Evolutionary conservation across 2,329 filamentous ascomycete species (phyloP).

Genomic region (Trematosphaeria pertusa): DNA sequence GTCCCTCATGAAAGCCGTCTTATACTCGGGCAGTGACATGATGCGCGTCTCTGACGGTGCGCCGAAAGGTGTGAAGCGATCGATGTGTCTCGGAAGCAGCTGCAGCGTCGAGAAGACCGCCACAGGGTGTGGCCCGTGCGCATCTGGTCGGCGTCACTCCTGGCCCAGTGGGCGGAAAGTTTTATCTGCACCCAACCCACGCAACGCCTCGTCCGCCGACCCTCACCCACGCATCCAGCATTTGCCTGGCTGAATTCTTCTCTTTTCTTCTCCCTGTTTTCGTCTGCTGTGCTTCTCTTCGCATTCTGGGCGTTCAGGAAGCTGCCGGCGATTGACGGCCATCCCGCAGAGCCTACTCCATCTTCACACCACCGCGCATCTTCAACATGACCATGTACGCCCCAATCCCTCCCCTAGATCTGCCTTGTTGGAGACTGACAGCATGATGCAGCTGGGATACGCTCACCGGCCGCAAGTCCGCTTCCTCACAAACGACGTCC

Average conservation of each 20-base stretch:
- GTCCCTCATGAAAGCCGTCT: slow-evolving; percentile 74
- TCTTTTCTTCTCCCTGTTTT: slow-evolving; percentile 12
- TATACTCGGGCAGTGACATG: slow-evolving; percentile 53
- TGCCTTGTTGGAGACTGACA: background rate
- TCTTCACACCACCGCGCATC: slow-evolving; percentile 24
- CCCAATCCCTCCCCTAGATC: background rate
- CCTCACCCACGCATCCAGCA: slow-evolving; percentile 37
- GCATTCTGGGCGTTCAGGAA: slow-evolving; percentile 30
- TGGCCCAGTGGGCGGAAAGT: slow-evolving; percentile 44
- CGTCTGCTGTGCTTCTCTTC: slow-evolving; percentile 16
- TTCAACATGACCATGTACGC: slow-evolving; percentile 47
- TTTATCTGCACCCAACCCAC: slow-evolving; percentile 32
- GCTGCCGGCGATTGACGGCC: slow-evolving; percentile 23
- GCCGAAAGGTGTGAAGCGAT: slow-evolving; percentile 1
- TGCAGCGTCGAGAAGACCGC: background rate
- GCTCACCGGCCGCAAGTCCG: slow-evolving; percentile 65
- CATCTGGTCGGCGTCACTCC: slow-evolving; percentile 28
- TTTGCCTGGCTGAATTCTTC: slow-evolving; percentile 17
- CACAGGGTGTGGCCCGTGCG: slow-evolving; percentile 26
- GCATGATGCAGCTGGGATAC: slow-evolving; percentile 57
- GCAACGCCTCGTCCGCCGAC: slow-evolving; percentile 22
- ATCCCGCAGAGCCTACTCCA: slow-evolving; percentile 23
- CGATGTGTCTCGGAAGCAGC: background rate
- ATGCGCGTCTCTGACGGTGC: slow-evolving; percentile 1
- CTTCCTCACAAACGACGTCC: slow-evolving; percentile 52